Evolutionary conservation across 371 early-diverging fungal genomes (phyloP), one percentile per base, ranked within the genome.

Genomic region (Chytridium lagenaria): DNA sequence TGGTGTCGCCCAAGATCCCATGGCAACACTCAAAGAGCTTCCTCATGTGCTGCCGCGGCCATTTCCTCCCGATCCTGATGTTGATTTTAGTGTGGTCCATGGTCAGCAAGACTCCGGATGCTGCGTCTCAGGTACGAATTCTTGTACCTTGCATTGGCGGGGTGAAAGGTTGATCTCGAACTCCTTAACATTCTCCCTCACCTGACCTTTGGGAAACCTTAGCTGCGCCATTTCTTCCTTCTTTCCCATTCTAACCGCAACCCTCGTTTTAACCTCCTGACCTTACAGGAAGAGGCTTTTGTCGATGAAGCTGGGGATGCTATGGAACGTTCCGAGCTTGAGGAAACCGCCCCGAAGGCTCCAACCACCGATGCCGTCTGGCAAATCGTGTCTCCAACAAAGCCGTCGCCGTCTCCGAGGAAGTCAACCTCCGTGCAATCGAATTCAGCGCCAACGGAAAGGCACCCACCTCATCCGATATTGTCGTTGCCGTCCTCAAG

Each of bases 331-430:
- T 67, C 74, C 70, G 70, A 64, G 39, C 28, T 77, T 70, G 76
- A 49, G 50, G 55, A 71, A 49, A 61, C 3, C 0, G 71, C 71
- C 28, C 26, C 28, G n/a, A 51, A 33, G 16, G 68, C 70, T 10
- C 71, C 77, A 1, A 30, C 52, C 38, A 70, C 67, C 5, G 28
- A 50, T 22, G 44, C 68, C 28, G 22, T 72, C 31, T 82, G 74
- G 78, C 72, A 78, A 37, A 71, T 85, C 37, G 85, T 31, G 75
- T 81, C 37, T 78, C 78, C 44, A 67, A 38, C 39, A 72, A 68
- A 28, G 75, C 83, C 50, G 73, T 78, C 23, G 75, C 83, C 10
- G 81, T 85, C 1, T 68, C 79, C 19, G 83, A 82, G 63, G 79
- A 82, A 36, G 83, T 79, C 30, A 57, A 63, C 23, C 73, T 85